phyloP scores from a whole-genome alignment of 2,329 filamentous ascomycete genomes.

The Dichotomopilus funicola region DNA sequence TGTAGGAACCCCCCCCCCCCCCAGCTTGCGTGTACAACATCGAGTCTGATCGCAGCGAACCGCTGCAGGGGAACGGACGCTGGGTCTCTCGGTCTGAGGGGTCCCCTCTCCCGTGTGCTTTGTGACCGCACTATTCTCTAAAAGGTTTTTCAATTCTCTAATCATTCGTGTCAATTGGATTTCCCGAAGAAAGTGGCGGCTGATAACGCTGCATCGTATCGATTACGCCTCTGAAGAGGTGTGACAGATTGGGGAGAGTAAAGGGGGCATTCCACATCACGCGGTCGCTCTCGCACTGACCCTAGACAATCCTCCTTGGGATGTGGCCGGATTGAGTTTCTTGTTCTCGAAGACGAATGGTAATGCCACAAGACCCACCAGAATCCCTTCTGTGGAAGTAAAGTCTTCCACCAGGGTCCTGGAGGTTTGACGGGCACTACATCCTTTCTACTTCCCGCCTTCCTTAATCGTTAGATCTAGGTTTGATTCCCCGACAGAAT shows the following conservation, averaged over 20 bases:
- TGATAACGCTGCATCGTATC: conserved; percentile 2
- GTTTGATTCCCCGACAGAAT: no score
- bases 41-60: conserved; percentile 10
- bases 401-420: no score
- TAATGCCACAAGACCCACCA: no score
- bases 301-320: background rate
- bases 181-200: background rate
- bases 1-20: background rate
- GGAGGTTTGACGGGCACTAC: no score
- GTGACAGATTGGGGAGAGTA: no score
- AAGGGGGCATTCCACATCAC: no score
- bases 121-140: conserved; percentile 10
- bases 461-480: no score
- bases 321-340: background rate
- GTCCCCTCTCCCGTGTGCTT: background rate
- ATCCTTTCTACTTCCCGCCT: no score
- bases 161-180: background rate
- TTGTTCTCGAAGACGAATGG: no score
- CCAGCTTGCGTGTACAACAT: no score
- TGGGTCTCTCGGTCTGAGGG: background rate
- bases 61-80: conserved; percentile 4
- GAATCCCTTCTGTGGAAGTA: no score
- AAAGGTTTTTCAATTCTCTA: conserved; percentile 5
- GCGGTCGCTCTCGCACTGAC: background rate
- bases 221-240: background rate